A percentile compares a stretch with the other conserved stretches of the same genome.
These are phyloP conservation scores for Fusarium zealandicum DNA, from an alignment of 2,329 filamentous ascomycete species.

Conservation along the genomic window DNA sequence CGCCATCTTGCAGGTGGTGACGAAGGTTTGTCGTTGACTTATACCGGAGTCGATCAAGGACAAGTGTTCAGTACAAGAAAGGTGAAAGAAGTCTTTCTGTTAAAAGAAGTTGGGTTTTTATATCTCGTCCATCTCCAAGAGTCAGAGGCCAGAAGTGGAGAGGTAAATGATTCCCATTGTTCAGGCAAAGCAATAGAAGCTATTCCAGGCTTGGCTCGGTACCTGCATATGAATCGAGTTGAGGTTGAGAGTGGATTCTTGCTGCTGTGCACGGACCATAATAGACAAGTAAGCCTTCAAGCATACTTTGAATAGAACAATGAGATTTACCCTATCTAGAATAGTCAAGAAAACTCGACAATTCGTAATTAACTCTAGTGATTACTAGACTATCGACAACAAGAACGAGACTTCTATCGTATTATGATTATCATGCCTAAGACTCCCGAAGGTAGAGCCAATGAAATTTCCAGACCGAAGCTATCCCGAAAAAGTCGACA, in stretches of 20 bases:
- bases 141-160: background rate
- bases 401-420: no score
- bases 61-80: conserved; percentile 27
- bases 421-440: no score
- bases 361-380: no score
- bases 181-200: background rate
- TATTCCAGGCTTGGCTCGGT: background rate
- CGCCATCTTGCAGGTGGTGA: conserved; percentile 5
- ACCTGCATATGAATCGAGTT: conserved; percentile 1
- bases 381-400: no score
- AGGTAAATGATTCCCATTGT: background rate
- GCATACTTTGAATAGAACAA: background rate
- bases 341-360: background rate
- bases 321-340: conserved; percentile 7
- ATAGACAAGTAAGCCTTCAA: conserved; percentile 13
- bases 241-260: conserved; percentile 15
- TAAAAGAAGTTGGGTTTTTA: background rate
- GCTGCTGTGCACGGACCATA: conserved; percentile 9
- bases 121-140: background rate
- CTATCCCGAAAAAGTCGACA: no score
- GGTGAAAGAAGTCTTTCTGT: background rate
- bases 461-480: no score
- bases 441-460: no score
- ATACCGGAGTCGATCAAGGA: conserved; percentile 14
- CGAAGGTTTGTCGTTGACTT: conserved; percentile 3